Percentiles rank a stretch among this genome's conserved stretches.
These are phyloP conservation scores for Floccularia luteovirens DNA, from an alignment of 768 basidiomycete genomes.

Conservation along the genomic window DNA sequence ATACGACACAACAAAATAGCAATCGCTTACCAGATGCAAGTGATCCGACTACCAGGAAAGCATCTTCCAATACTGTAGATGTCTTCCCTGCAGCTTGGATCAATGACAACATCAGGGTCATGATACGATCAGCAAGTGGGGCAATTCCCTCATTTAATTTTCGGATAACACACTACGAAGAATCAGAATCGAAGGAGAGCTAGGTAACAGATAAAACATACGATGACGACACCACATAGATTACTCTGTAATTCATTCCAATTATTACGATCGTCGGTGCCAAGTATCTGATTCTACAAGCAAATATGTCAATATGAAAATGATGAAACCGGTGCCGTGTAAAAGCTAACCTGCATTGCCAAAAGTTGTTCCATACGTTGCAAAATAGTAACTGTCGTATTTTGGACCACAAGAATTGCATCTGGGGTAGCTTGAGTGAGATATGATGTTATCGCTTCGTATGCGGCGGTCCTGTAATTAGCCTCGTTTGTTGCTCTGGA, in stretches of 20 bases:
- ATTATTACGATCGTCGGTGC: slow-evolving; percentile 93
- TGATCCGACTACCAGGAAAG: slow-evolving; percentile 89
- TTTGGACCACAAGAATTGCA: slow-evolving; percentile 73
- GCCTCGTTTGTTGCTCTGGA: slow-evolving; percentile 75
- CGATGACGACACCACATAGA: slow-evolving; percentile 84
- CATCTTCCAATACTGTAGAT: slow-evolving; percentile 92
- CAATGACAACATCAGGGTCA: slow-evolving; percentile 83
- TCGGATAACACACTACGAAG: slow-evolving; percentile 68
- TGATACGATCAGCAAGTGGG: slow-evolving; percentile 88
- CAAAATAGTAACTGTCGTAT: slow-evolving; percentile 76
- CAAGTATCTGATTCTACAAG: slow-evolving; percentile 84
- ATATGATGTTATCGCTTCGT: slow-evolving; percentile 90
- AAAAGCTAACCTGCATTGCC: slow-evolving; percentile 58
- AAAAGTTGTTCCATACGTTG: slow-evolving; percentile 86
- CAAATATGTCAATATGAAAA: not conserved
- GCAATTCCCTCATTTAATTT: slow-evolving; percentile 78
- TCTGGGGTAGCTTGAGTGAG: slow-evolving; percentile 76
- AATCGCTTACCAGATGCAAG: slow-evolving; percentile 56
- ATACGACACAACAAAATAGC: not conserved
- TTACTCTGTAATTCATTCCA: slow-evolving; percentile 99
- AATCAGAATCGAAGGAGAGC: not conserved
- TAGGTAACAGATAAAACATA: slow-evolving; percentile 26
- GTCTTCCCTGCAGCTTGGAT: slow-evolving; percentile 87
- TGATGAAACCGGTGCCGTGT: not conserved
- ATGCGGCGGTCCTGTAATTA: slow-evolving; percentile 92